Base-by-base conservation (phyloP, 2,329 filamentous ascomycete genomes). In the Neospermospora avenae region DNA sequence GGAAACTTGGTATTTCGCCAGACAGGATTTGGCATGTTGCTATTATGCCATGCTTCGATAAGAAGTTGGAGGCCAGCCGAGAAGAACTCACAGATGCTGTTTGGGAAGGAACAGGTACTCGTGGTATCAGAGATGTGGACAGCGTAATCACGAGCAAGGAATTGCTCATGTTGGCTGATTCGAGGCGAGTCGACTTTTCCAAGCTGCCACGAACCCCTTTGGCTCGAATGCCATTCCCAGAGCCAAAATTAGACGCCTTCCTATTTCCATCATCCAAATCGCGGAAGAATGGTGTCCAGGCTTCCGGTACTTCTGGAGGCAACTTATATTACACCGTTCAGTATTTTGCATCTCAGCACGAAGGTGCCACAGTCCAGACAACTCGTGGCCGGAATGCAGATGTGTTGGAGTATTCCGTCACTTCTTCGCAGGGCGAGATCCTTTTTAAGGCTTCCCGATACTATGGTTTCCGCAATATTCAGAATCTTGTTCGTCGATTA, bases 11-110 rank as follows among this genome's bases (percentile, higher is more conserved):
- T 35, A 85, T 97, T 52, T 75, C 87, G 0, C 89, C 92, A 0
- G 86, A 87, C 64, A 85, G 87, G 67, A 92, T 99, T 72, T 99
- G 93, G 91, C 93, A 98, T 74, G 76, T 98, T 56, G 91, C 93
- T 13, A 82, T 99, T 48, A 99, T 99, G 95, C 95, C 95, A 20
- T 99, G 95, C 74, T 98, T 99, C 74, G 95, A 99, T 75, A 99
- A 99, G 80, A 99, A 99, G 75, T 83, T 99, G 28, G 95, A 99
- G 77, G 95, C 95, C 6, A 96, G 92, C 68, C 87, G 95, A 56
- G 88, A 92, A 74, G 95, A 99, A 75, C 83, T 99, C 41, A 98
- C 93, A 0, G 89, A 93, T 71, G 77, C 82, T 6, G 84, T 85
- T 16, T 97, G 93, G 93, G 78, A 75, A 57, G 78, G 75, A 42